Evolutionary conservation across 1,139 yeast genomes (phyloP), one percentile per base, ranked within the genome.

Genomic region (Waltiozyma solani): DNA sequence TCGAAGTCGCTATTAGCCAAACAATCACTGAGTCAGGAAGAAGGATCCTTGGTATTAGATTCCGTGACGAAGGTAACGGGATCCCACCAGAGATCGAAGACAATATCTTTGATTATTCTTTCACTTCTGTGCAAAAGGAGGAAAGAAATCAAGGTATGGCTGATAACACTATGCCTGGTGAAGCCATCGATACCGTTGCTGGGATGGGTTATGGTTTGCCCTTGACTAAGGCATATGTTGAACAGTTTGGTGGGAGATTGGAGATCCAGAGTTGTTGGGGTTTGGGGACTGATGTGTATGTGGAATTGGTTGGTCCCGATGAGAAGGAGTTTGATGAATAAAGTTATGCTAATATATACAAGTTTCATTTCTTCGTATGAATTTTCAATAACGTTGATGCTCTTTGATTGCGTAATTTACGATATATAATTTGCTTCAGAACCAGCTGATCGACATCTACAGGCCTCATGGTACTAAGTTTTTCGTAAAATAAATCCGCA

Each of bases 121-220:
- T 81, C 58, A 71, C 94, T 3, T 85, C 96, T 0, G 84, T 74
- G 42, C 51, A 48, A 7, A 49, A 55, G 32, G 44, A 43, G 18
- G 56, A 50, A 12, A 51, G 51, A 26, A 56, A 51, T 18, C 49
- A 50, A 14, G 60, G 58, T 0, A 54, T 56, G 51, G 55, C 53
- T 17, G 63, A 58, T 23, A 82, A 82, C 51, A 73, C 74, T 17
- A 78, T 84, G 17, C 93, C 93, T 0, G 93, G 87, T 54, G 69
- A 64, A 29, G 83, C 80, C 1, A 79, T 81, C 0, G 76, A 80
- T 51, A 71, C 76, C 7, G 85, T 87, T 26, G 96, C 96, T 0
- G 98, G 98, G 0, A 81, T 91, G 84, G 98, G 98, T 1, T 89
- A 86, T 55, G 98, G 98, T 0, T 61, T 89, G 39, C 97, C 97